Evolutionary conservation across 106 monocot genomes (phyloP).

Genomic region (Dendrobium huoshanense): DNA sequence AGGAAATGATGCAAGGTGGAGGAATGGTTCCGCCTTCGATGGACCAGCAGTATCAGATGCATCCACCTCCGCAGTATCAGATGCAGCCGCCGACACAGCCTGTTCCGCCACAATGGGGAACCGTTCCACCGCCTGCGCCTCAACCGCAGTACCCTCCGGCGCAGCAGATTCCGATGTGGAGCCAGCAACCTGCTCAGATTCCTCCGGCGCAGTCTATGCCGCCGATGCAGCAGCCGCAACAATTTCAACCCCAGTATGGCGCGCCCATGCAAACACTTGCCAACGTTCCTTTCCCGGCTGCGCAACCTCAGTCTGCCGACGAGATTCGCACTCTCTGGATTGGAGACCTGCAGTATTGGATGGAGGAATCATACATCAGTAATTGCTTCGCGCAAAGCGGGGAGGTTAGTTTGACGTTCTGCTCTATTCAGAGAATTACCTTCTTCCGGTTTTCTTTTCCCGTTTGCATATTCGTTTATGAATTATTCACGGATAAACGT

Average conservation of each 20-base stretch:
- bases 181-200: slow-evolving; percentile 8
- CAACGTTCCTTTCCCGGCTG: neutral
- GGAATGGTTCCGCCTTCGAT: slow-evolving; percentile 8
- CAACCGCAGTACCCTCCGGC: slow-evolving; percentile 13
- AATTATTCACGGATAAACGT: neutral
- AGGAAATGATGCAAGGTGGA: slow-evolving; percentile 1
- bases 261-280: neutral
- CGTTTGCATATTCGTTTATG: neutral
- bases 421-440: neutral
- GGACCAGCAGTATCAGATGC: slow-evolving; percentile 7
- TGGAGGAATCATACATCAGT: slow-evolving; percentile 67
- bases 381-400: slow-evolving; percentile 44
- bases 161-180: neutral
- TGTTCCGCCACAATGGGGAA: slow-evolving; percentile 13
- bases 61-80: slow-evolving; percentile 9
- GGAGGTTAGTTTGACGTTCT: slow-evolving; percentile 29
- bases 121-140: slow-evolving; percentile 15
- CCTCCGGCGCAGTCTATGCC: slow-evolving; percentile 12
- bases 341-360: slow-evolving; percentile 83
- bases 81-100: slow-evolving; percentile 17
- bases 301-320: slow-evolving; percentile 12
- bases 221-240: neutral
- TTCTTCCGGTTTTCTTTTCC: neutral
- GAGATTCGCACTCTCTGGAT: slow-evolving; percentile 75
- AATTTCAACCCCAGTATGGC: slow-evolving; percentile 19